Conservation (phyloP, 176 grass and related monocot genomes). For the Lolium multiflorum region DNA sequence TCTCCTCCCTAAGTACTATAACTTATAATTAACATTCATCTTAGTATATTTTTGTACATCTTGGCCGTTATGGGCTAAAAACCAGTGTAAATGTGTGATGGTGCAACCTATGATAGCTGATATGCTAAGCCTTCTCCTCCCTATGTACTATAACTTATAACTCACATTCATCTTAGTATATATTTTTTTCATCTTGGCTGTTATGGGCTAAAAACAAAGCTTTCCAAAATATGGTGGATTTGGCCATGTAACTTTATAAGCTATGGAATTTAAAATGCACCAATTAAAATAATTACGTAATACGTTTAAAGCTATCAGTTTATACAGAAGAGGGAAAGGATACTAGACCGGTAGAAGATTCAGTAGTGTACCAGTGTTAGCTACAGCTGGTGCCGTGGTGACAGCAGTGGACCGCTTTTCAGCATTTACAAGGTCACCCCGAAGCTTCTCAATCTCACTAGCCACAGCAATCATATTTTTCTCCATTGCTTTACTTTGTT, state of each 20-base stretch:
- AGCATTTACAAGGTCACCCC: conserved; percentile 72
- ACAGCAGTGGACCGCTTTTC: conserved; percentile 61
- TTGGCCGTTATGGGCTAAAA: too few species aligned
- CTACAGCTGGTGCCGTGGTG: conserved; percentile 51
- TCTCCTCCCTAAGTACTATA: conserved; percentile 4
- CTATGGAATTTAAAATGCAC: neutral
- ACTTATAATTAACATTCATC: too few species aligned
- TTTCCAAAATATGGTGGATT: conserved; percentile 2
- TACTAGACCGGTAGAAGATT: conserved; percentile 11
- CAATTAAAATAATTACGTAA: neutral
- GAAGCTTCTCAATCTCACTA: conserved; percentile 86
- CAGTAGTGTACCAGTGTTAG: conserved; percentile 71
- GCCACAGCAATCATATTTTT: conserved; percentile 71
- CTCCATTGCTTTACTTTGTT: conserved; percentile 88
- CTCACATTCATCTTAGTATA: neutral
- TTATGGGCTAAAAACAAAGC: neutral
- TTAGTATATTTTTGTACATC: too few species aligned
- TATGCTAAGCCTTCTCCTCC: conserved; percentile 18
- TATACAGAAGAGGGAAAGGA: conserved; percentile 30
- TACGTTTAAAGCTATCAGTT: neutral
- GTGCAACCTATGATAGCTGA: conserved; percentile 13
- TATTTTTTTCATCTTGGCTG: neutral
- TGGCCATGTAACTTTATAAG: neutral
- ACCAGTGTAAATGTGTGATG: neutral
- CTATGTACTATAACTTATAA: conserved; percentile 10